These are phyloP conservation scores for Pholiota adiposa DNA, from an alignment of 1,284 basidiomycete genomes.

Conservation along the genomic window DNA sequence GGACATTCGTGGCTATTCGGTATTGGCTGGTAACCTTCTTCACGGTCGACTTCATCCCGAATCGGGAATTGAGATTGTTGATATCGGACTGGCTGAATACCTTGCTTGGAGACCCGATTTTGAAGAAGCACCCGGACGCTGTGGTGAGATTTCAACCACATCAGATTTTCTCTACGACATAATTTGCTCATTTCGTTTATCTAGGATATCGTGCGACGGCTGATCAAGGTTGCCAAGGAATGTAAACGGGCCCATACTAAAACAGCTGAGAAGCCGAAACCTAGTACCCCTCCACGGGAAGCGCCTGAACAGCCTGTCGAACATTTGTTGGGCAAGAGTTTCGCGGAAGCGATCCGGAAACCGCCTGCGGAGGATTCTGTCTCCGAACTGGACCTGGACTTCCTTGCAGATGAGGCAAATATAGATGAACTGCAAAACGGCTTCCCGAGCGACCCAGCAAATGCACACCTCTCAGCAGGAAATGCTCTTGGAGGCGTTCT, in stretches of 20 bases:
- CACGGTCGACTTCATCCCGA: conserved; percentile 83
- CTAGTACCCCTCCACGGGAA: conserved; percentile 20
- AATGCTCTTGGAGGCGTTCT: conserved; percentile 40
- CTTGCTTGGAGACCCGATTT: conserved; percentile 67
- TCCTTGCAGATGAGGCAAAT: conserved; percentile 49
- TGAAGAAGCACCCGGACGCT: conserved; percentile 68
- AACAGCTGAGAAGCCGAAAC: conserved; percentile 34
- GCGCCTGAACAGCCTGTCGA: conserved; percentile 29
- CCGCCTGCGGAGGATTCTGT: conserved; percentile 52
- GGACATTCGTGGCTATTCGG: conserved; percentile 85
- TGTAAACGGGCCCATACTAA: conserved; percentile 71
- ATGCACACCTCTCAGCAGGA: conserved; percentile 43
- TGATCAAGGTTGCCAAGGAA: conserved; percentile 81
- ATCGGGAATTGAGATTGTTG: conserved; percentile 71
- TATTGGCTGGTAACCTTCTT: conserved; percentile 91
- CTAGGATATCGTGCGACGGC: conserved; percentile 73
- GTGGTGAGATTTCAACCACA: conserved; percentile 52
- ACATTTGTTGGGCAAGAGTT: conserved; percentile 60
- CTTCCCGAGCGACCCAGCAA: conserved; percentile 41
- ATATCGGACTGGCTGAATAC: conserved; percentile 82
- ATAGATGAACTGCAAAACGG: conserved; percentile 29
- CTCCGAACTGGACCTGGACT: conserved; percentile 77
- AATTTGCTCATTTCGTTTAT: conserved; percentile 4
- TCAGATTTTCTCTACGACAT: neutral
- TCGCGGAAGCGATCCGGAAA: conserved; percentile 61